Percentiles rank a stretch among this genome's conserved stretches.
Conservation (phyloP, 2,329 filamentous ascomycete genomes). For the Metarhizium guizhouense region DNA sequence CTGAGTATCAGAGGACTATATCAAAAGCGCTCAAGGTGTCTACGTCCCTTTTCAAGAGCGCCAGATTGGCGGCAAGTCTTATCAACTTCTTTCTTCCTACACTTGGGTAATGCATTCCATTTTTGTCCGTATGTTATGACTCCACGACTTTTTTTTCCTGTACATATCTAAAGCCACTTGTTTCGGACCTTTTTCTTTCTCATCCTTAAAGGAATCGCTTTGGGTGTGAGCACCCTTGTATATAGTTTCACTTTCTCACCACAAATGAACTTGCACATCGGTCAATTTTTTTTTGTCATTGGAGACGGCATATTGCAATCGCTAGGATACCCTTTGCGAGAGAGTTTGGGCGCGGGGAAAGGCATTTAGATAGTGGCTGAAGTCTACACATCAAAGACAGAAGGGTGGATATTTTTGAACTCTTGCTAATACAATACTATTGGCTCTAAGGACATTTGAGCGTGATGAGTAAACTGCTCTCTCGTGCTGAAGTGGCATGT, state of each 20-base stretch:
- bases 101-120: background rate
- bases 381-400: conserved; percentile 8
- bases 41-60: background rate
- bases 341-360: conserved; percentile 12
- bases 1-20: background rate
- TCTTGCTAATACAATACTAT: background rate
- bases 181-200: background rate
- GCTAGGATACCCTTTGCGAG: conserved; percentile 24
- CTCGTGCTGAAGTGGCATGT: background rate
- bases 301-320: conserved; percentile 12
- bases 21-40: background rate
- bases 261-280: background rate
- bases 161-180: conserved; percentile 5
- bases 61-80: background rate
- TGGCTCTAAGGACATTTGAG: background rate
- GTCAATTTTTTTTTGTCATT: conserved; percentile 5
- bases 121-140: conserved; percentile 5
- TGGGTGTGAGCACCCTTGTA: background rate
- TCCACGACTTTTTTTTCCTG: conserved; percentile 4
- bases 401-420: background rate
- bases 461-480: background rate
- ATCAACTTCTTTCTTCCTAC: background rate
- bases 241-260: background rate
- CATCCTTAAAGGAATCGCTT: background rate
- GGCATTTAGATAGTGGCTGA: conserved; percentile 17